Evolutionary conservation across 441 rosid genomes (phyloP).

Genomic region (Populus trichocarpa): DNA sequence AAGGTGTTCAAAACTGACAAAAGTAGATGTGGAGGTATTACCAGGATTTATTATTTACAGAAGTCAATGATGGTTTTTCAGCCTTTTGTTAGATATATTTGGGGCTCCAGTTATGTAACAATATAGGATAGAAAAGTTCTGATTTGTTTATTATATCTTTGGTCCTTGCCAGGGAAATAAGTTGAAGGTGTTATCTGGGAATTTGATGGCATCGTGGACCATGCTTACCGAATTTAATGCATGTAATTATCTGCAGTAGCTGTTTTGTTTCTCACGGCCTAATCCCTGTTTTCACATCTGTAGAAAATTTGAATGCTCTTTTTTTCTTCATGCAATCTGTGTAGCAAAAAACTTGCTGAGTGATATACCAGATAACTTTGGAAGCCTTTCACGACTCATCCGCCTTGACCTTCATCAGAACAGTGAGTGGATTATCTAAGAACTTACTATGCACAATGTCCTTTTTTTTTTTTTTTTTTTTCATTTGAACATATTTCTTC

Average conservation of each 20-base stretch:
- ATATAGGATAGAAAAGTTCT: neutral
- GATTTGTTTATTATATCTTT: conserved; percentile 11
- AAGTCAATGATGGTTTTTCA: conserved; percentile 3
- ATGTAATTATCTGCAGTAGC: conserved; percentile 42
- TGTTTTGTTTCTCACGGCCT: neutral
- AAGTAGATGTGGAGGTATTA: conserved; percentile 81
- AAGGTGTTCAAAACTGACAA: conserved; percentile 64
- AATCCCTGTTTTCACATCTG: conserved; percentile 6
- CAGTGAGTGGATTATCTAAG: conserved; percentile 49
- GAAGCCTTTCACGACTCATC: conserved; percentile 74
- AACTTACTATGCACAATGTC: conserved; percentile 13
- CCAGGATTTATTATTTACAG: neutral
- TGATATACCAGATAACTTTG: conserved; percentile 66
- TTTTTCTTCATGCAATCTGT: conserved; percentile 5
- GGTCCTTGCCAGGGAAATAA: conserved; percentile 71
- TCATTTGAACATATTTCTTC: conserved; percentile 1
- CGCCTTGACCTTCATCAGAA: conserved; percentile 94
- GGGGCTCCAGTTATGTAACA: neutral
- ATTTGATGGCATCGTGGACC: conserved; percentile 67
- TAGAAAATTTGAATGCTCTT: neutral
- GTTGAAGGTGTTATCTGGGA: conserved; percentile 50
- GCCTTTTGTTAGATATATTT: conserved; percentile 2
- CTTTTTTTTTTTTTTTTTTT: neutral
- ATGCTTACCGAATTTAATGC: conserved; percentile 79
- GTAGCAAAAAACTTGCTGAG: conserved; percentile 77